These are phyloP conservation scores for Petasospora rhodanensis DNA, from an alignment of 1,139 yeast genomes.

Conservation along the genomic window DNA sequence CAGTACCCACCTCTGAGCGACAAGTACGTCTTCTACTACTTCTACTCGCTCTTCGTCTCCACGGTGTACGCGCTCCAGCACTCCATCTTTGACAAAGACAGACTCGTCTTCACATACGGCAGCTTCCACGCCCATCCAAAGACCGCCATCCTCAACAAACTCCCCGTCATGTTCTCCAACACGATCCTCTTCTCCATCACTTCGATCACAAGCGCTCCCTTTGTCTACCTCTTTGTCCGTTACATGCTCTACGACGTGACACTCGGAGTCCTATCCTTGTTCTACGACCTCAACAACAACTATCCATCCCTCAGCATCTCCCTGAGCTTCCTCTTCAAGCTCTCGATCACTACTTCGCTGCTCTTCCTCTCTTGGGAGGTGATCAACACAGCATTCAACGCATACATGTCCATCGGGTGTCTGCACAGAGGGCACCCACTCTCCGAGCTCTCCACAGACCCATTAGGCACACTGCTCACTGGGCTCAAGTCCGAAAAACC, in stretches of 20 bases:
- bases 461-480: conserved; percentile 65
- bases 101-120: conserved; percentile 43
- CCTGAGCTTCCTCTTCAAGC: conserved; percentile 32
- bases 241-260: conserved; percentile 40
- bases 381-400: conserved; percentile 57
- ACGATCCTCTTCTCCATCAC: conserved; percentile 35
- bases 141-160: conserved; percentile 27
- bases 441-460: conserved; percentile 64
- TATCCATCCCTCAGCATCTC: conserved; percentile 38
- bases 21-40: conserved; percentile 51
- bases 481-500: conserved; percentile 60
- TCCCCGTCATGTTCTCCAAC: conserved; percentile 35
- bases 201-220: conserved; percentile 36
- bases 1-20: conserved; percentile 60
- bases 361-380: conserved; percentile 53
- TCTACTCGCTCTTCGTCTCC: conserved; percentile 38
- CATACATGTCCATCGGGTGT: conserved; percentile 82
- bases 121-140: conserved; percentile 36
- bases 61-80: conserved; percentile 50
- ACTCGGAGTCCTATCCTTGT: conserved; percentile 26
- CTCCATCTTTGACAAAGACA: conserved; percentile 54
- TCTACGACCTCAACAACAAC: conserved; percentile 32
- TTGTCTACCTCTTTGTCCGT: conserved; percentile 44
- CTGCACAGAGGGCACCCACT: conserved; percentile 68
- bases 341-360: conserved; percentile 38